Evolutionary conservation across 2,329 filamentous ascomycete species (phyloP), one percentile per base, ranked within the genome.

Genomic region (Ophiosphaerella narmari): DNA sequence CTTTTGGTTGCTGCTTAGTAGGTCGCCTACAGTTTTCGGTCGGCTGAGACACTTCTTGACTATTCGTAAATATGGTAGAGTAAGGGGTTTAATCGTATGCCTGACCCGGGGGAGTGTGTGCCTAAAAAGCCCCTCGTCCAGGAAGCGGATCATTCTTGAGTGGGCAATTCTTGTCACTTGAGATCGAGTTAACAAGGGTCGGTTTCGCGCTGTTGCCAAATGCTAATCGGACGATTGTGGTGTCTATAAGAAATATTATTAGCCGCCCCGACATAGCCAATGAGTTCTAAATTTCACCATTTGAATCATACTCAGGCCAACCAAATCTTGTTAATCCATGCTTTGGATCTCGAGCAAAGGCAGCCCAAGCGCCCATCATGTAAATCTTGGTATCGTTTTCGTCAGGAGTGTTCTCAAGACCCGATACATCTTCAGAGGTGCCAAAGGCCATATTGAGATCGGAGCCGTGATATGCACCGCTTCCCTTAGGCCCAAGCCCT

Each of bases 381-480:
- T 72, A 70, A 36, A 59, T 58, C 32, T 66, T 65, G 3, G 67
- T 64, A 34, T 57, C 56, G 14, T 60, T 57, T 52, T 75, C 65
- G 7, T 60, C 54, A 9, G 48, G 34, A 11, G 59, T 57, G n/a
- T 62, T 55, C 8, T 52, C 18, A 12, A 65, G 38, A 18, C 67
- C 54, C 39, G 63, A 57, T 23, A 70, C 57, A 36, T 68, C 51
- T 33, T 47, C 41, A 43, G 65, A 48, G 48, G 65, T 66, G n/a
- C 71, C 71, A 42, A 74, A 73, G 7, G 74, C 51, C 49, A 71
- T 61, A 26, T 62, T 62, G 11, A 74, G 55, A 39, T 75, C 74
- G 16, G 64, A 60, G 6, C 63, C 68, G 39, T 75, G 74, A 43
- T 74, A 75, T 11, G 72, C 68, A 3, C 65, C 70, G 44, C 69